A percentile compares a stretch with the other conserved stretches of the same genome.
phyloP scores from a whole-genome alignment of 2,329 filamentous ascomycete species.

The Aspergillus hortae region DNA sequence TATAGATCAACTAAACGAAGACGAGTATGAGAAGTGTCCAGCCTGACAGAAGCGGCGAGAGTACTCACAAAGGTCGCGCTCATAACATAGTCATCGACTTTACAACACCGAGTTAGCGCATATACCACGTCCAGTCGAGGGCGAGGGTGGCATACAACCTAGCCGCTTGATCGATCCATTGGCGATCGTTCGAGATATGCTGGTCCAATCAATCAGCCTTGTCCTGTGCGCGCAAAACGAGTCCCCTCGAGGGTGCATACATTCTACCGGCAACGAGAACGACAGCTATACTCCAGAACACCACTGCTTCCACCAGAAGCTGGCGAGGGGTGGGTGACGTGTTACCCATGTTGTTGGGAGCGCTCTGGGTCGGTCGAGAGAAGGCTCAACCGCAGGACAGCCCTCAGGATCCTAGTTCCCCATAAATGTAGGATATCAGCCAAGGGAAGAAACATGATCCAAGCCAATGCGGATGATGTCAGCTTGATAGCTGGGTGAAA shows the following conservation, averaged over 20 bases:
- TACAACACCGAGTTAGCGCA: neutral
- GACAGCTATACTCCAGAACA: conserved; percentile 30
- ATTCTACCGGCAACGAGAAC: conserved; percentile 28
- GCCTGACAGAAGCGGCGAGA: neutral
- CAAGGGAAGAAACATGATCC: neutral
- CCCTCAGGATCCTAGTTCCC: neutral
- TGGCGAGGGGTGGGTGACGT: conserved; percentile 27
- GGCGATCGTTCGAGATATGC: conserved; percentile 2
- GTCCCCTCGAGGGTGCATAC: conserved; percentile 15
- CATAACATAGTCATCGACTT: conserved; percentile 40
- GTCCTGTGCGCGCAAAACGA: neutral
- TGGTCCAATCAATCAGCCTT: neutral
- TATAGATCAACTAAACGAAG: conserved; percentile 30
- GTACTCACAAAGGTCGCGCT: conserved; percentile 32
- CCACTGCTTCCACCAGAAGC: conserved; percentile 25
- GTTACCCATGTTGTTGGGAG: conserved; percentile 22
- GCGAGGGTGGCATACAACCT: neutral
- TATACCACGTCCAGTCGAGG: no score
- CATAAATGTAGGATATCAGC: neutral
- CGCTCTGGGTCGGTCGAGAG: neutral
- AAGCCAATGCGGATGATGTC: neutral
- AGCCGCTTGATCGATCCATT: conserved; percentile 3
- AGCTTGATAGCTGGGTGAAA: neutral
- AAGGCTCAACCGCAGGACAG: neutral
- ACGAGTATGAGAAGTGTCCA: neutral